Evolutionary conservation across 2,329 filamentous ascomycete species (phyloP).

Genomic region (Claviceps pazoutovae): DNA sequence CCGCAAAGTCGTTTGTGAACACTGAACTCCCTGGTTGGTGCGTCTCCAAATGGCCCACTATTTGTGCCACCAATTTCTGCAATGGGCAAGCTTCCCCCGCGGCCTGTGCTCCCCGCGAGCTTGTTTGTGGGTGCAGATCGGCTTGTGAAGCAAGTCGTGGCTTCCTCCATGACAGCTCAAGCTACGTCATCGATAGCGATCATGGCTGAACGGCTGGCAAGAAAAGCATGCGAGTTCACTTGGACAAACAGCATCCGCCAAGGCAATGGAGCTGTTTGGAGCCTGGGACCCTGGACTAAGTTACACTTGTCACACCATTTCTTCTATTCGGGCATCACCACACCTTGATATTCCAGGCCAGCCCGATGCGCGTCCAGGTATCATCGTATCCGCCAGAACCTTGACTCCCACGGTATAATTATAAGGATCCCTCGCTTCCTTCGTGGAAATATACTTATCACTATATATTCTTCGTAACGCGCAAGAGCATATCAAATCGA

Average conservation of each 20-base stretch:
- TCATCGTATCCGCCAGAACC: too few species aligned
- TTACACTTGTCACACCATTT: too few species aligned
- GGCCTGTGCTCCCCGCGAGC: background rate
- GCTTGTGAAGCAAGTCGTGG: background rate
- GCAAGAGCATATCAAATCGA: background rate
- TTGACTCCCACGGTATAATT: too few species aligned
- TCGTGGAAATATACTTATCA: background rate
- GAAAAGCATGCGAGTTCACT: background rate
- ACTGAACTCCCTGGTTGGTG: too few species aligned
- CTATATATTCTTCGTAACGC: background rate
- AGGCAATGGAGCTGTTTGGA: background rate
- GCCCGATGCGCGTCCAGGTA: too few species aligned
- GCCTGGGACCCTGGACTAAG: too few species aligned
- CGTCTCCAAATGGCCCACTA: too few species aligned
- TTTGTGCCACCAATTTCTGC: too few species aligned
- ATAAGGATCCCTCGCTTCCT: background rate
- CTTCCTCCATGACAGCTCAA: background rate
- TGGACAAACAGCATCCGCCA: background rate
- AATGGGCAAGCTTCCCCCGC: too few species aligned
- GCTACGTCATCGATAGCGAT: conserved; percentile 2
- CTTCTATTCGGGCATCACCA: too few species aligned
- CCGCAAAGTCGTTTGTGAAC: too few species aligned
- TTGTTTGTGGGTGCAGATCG: background rate
- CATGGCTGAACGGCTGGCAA: background rate
- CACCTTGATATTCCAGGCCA: too few species aligned